phyloP scores from a whole-genome alignment of 768 basidiomycete genomes.

The Lanmaoa rubissima region DNA sequence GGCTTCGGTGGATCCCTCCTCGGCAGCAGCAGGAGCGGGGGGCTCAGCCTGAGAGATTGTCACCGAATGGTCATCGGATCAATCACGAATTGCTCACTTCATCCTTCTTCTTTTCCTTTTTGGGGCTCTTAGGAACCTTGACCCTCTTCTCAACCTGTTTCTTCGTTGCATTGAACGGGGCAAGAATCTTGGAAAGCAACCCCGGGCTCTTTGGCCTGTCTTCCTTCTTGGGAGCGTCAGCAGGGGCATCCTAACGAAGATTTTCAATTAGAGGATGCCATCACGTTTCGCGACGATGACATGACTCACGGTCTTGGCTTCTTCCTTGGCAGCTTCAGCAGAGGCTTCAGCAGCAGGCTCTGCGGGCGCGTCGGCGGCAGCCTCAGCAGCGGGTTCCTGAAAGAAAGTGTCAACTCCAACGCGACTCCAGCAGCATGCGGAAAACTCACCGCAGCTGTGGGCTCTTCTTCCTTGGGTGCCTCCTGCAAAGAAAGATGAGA shows the following conservation, averaged over 20 bases:
- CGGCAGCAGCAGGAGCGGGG: slow-evolving; percentile 34
- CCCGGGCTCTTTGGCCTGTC: slow-evolving; percentile 79
- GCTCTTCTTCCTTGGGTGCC: slow-evolving; percentile 41
- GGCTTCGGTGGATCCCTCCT: slow-evolving; percentile 33
- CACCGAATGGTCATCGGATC: neutral
- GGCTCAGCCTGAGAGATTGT: slow-evolving; percentile 30
- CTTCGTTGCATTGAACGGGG: slow-evolving; percentile 64
- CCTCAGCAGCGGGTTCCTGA: slow-evolving; percentile 39
- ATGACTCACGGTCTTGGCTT: slow-evolving; percentile 39
- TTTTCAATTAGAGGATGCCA: slow-evolving; percentile 28
- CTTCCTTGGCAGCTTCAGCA: slow-evolving; percentile 40
- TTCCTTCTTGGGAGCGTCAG: slow-evolving; percentile 61
- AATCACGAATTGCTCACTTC: slow-evolving; percentile 41
- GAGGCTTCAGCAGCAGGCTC: slow-evolving; percentile 32
- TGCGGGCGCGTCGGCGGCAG: slow-evolving; percentile 19
- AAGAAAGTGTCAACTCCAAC: neutral
- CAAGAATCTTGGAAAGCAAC: slow-evolving; percentile 74
- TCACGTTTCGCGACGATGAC: slow-evolving; percentile 18
- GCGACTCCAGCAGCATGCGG: rapidly evolving
- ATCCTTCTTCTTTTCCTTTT: slow-evolving; percentile 82
- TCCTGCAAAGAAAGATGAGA: slow-evolving; percentile 30
- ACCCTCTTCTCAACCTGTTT: slow-evolving; percentile 56
- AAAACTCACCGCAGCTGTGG: slow-evolving; percentile 38
- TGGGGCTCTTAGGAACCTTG: slow-evolving; percentile 68
- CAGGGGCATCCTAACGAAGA: slow-evolving; percentile 39